Conservation (phyloP, 2,329 filamentous ascomycete species). For the Beauveria caledonica region DNA sequence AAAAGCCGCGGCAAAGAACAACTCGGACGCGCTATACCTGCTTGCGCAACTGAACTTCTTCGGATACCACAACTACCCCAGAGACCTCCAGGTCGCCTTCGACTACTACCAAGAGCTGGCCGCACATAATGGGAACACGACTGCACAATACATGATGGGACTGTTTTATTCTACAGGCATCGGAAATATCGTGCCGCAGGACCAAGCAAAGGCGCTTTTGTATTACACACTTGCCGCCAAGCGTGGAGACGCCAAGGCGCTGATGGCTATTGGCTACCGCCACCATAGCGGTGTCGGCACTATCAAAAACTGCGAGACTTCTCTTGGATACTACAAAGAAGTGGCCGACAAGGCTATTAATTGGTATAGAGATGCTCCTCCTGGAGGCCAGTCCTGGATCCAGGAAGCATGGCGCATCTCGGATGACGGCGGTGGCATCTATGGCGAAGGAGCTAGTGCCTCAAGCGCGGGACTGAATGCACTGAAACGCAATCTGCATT, state of each 20-base stretch:
- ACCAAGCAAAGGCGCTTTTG: slow-evolving; percentile 85
- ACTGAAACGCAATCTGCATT: slow-evolving; percentile 61
- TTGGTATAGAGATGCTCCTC: slow-evolving; percentile 83
- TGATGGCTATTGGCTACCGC: slow-evolving; percentile 89
- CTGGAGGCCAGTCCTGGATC: slow-evolving; percentile 72
- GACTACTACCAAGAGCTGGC: slow-evolving; percentile 74
- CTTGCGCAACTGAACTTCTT: slow-evolving; percentile 95
- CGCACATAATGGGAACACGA: slow-evolving; percentile 70
- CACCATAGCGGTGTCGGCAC: slow-evolving; percentile 80
- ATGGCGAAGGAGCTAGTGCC: slow-evolving; percentile 89
- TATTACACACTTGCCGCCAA: slow-evolving; percentile 93
- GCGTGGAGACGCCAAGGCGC: slow-evolving; percentile 70
- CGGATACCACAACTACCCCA: slow-evolving; percentile 83
- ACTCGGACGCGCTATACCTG: slow-evolving; percentile 79
- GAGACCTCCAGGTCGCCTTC: slow-evolving; percentile 73
- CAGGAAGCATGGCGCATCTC: slow-evolving; percentile 77
- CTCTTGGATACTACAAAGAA: slow-evolving; percentile 81
- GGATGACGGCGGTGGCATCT: slow-evolving; percentile 85
- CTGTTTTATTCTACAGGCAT: slow-evolving; percentile 94
- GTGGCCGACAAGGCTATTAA: slow-evolving; percentile 88
- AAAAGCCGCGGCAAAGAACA: slow-evolving; percentile 44
- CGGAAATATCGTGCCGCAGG: slow-evolving; percentile 67
- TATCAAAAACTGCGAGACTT: slow-evolving; percentile 75
- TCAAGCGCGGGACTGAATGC: slow-evolving; percentile 81
- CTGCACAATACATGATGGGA: slow-evolving; percentile 91